Evolutionary conservation across 371 early-diverging fungal species (phyloP).

Genomic region (Mortierella sp.): DNA sequence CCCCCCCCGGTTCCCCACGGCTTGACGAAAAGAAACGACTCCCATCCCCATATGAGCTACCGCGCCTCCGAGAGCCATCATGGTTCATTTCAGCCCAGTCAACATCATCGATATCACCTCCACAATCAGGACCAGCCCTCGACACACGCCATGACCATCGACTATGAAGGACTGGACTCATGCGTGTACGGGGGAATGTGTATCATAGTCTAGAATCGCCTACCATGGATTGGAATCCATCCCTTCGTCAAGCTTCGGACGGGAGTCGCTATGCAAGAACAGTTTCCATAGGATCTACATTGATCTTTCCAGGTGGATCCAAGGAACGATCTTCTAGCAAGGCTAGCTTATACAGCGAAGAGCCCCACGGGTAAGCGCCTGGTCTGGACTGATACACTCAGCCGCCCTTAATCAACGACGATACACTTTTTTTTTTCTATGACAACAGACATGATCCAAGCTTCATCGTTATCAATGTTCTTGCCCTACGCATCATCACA

Average conservation of each 20-base stretch:
- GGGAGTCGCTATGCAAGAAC: conserved; percentile 14
- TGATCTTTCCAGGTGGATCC: conserved; percentile 11
- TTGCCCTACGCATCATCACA: conserved; percentile 18
- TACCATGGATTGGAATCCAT: not conserved
- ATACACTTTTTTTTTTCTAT: conserved; percentile 37
- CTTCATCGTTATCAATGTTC: conserved; percentile 25
- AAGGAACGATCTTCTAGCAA: conserved; percentile 33
- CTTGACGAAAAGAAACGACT: too few species aligned
- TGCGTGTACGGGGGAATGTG: conserved; percentile 11
- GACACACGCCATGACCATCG: conserved; percentile 18
- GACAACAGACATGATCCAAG: conserved; percentile 37
- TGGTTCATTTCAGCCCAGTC: not conserved
- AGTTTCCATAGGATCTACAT: conserved; percentile 26
- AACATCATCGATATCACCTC: conserved; percentile 15
- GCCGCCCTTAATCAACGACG: conserved; percentile 13
- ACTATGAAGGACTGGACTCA: conserved; percentile 45
- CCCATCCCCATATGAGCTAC: too few species aligned
- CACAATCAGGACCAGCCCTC: conserved; percentile 11
- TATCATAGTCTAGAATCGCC: not conserved
- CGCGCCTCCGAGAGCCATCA: too few species aligned
- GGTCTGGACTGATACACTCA: too few species aligned
- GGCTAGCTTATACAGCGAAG: conserved; percentile 42
- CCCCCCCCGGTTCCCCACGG: too few species aligned
- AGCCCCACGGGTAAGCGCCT: conserved; percentile 39
- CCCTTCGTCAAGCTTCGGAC: not conserved